Evolutionary conservation across 345 rosid genomes (phyloP).

Genomic region (Viola odorata): DNA sequence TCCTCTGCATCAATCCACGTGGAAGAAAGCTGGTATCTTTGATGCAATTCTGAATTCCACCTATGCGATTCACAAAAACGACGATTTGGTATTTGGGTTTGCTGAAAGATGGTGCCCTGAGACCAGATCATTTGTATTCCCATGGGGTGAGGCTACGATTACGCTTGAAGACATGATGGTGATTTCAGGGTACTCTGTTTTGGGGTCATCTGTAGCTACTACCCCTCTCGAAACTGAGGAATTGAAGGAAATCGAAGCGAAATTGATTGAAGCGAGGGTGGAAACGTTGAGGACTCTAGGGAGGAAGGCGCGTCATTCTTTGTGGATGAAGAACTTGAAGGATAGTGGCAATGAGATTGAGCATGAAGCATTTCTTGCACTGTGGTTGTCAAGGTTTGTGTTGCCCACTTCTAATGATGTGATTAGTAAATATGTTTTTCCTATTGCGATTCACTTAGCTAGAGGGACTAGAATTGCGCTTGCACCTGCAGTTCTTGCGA

Average conservation of each 20-base stretch:
- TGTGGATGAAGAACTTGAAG: slow-evolving; percentile 40
- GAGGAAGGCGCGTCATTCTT: slow-evolving; percentile 17
- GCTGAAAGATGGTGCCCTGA: slow-evolving; percentile 46
- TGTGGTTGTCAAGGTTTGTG: slow-evolving; percentile 50
- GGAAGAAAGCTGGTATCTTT: slow-evolving; percentile 44
- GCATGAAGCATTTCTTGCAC: slow-evolving; percentile 52
- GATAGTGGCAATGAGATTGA: slow-evolving; percentile 41
- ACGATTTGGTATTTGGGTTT: slow-evolving; percentile 31
- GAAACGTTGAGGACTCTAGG: slow-evolving; percentile 6
- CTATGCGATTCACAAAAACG: slow-evolving; percentile 20
- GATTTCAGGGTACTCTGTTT: slow-evolving; percentile 33
- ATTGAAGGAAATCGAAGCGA: slow-evolving; percentile 13
- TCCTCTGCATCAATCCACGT: slow-evolving; percentile 19
- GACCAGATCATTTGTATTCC: slow-evolving; percentile 42
- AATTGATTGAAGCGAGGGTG: slow-evolving; percentile 16
- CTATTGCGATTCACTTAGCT: slow-evolving; percentile 43
- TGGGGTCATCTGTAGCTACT: slow-evolving; percentile 42
- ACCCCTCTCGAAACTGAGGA: slow-evolving; percentile 1
- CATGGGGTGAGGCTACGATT: slow-evolving; percentile 58
- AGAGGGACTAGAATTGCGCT: slow-evolving; percentile 40
- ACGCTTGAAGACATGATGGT: slow-evolving; percentile 42
- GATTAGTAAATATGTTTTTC: slow-evolving; percentile 21
- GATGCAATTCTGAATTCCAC: slow-evolving; percentile 46
- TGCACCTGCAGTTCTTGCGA: slow-evolving; percentile 52
- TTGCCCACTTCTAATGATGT: slow-evolving; percentile 8